These are phyloP conservation scores for Sinapis alba DNA, from an alignment of 441 rosid species.

Conservation along the genomic window DNA sequence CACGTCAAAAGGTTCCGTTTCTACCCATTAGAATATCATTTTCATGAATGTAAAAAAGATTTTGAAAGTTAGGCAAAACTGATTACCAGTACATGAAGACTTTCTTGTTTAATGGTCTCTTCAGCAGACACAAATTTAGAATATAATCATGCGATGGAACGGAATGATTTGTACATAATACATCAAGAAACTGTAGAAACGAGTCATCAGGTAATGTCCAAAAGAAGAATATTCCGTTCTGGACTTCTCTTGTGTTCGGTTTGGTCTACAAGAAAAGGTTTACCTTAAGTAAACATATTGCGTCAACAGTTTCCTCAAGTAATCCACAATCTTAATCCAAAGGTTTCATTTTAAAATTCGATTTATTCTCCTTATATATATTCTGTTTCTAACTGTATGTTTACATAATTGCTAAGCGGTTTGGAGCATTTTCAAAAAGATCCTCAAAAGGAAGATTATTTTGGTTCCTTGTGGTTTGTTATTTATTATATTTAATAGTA, in stretches of 20 bases:
- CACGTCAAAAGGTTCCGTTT: neutral
- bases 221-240: slow-evolving; percentile 10
- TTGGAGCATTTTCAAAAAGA: slow-evolving; percentile 4
- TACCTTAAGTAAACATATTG: neutral
- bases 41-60: neutral
- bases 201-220: slow-evolving; percentile 1
- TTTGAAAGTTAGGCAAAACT: neutral
- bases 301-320: slow-evolving; percentile 31
- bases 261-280: slow-evolving; percentile 34
- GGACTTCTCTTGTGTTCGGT: slow-evolving; percentile 2
- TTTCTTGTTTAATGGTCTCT: neutral
- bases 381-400: neutral
- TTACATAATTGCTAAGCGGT: slow-evolving; percentile 1
- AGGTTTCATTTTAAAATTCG: slow-evolving; percentile 28
- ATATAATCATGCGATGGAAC: neutral
- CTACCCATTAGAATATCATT: neutral
- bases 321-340: slow-evolving; percentile 34
- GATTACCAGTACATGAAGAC: neutral
- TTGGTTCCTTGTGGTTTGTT: slow-evolving; percentile 24
- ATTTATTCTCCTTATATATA: slow-evolving; percentile 27
- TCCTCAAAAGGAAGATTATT: slow-evolving; percentile 15
- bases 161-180: neutral
- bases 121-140: neutral
- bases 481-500: neutral
- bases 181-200: slow-evolving; percentile 8